These are phyloP conservation scores for Chrysanthemum lavandulifolium DNA, from an alignment of 129 eudicot genomes.

Conservation along the genomic window DNA sequence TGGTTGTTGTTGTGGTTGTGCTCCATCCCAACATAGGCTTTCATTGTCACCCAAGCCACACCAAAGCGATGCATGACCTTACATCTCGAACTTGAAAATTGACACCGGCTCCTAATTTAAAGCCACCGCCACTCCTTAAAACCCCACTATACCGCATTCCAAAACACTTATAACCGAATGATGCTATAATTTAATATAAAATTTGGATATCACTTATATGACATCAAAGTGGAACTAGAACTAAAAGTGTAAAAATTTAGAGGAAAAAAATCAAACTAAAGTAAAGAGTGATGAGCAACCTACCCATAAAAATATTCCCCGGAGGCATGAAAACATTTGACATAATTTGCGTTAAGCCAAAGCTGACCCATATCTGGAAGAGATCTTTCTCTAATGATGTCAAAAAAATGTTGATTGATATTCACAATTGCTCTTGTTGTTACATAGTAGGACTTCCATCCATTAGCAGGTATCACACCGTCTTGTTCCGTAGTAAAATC, in stretches of 20 bases:
- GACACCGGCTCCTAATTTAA: slow-evolving; percentile 70
- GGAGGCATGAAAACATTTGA: slow-evolving; percentile 82
- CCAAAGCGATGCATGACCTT: slow-evolving; percentile 57
- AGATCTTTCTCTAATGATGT: slow-evolving; percentile 69
- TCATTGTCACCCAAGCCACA: slow-evolving; percentile 93
- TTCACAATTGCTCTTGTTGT: slow-evolving; percentile 86
- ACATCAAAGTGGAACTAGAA: not conserved
- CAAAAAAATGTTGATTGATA: slow-evolving; percentile 67
- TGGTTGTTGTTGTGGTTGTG: slow-evolving; percentile 14
- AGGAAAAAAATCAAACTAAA: not conserved
- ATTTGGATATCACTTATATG: not conserved
- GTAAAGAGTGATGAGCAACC: slow-evolving; percentile 8
- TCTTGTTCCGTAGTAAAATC: slow-evolving; percentile 92
- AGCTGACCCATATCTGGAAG: slow-evolving; percentile 83
- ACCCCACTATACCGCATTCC: slow-evolving; percentile 61
- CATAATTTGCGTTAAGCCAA: slow-evolving; percentile 97
- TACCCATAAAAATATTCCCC: slow-evolving; percentile 84
- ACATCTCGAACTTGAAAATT: slow-evolving; percentile 77
- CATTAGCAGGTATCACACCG: slow-evolving; percentile 63
- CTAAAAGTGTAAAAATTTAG: not conserved
- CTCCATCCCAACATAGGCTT: slow-evolving; percentile 62
- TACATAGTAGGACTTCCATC: slow-evolving; percentile 98
- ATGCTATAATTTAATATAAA: not conserved
- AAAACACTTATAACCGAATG: not conserved
- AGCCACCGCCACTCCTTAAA: slow-evolving; percentile 82